Evolutionary conservation across 2,329 filamentous ascomycete genomes (phyloP), one percentile per base, ranked within the genome.

Genomic region (Teratosphaeria zuluensis): DNA sequence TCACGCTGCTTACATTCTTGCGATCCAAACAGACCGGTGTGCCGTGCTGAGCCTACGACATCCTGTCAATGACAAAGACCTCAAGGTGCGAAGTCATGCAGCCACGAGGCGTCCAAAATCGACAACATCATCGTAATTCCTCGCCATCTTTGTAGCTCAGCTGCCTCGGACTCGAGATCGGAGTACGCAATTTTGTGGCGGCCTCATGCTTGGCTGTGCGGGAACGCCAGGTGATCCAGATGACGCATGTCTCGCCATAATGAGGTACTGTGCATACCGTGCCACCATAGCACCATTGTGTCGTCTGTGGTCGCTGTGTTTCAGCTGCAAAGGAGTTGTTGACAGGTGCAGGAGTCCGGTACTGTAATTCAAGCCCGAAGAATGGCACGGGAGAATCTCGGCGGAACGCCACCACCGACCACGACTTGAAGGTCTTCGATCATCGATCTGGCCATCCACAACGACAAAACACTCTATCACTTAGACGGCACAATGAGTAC

Each of bases 401-500:
- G 42, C 19, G 42, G 4, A 8, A 19, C 42, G 9, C 16, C 19
- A 9, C 42, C 42, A 6, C n/a, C 42, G 51, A 12, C 21, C 8
- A 14, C 51, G 14, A 53, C 31, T 28, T 28, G 24, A 4, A 28
- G 6, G 30, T 31, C 51, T 30, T 33, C 53, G 42, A 48, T 48
- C 42, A 48, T 48, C 24, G 30, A 54, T 35, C 53, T n/a, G 14
- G 14, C 12, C 35, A 42, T 42, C 35, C 7, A 16, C 53, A 28
- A 55, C 11, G 30, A 19, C n/a, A 35, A 38, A 4, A 21, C 33
- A 16, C 12, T n/a, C 8, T 24, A 30, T 28, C 54, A n/a, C 9
- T n/a, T 12, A n/a, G 19, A 19, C 48, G 28, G 12, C 31, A 55
- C 6, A 8, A 73, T 73, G 71, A 68, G 66, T 30, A 72, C 80